A percentile compares a stretch with the other conserved stretches of the same genome.
Evolutionary conservation across 192 early-diverging fungal species (phyloP).

Genomic region (Coemansia sp.): DNA sequence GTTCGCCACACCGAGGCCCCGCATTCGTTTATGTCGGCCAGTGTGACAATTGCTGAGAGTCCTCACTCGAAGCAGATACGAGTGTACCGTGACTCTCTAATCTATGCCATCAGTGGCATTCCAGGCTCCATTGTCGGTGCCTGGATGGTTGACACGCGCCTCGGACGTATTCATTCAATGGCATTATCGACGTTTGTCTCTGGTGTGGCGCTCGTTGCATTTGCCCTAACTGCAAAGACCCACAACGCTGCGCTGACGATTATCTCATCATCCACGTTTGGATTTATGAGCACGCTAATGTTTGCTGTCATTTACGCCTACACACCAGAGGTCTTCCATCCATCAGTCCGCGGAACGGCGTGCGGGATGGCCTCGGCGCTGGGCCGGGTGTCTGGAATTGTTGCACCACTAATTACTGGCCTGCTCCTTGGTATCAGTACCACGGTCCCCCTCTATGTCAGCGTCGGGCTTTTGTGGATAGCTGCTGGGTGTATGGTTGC

Average conservation of each 20-base stretch:
- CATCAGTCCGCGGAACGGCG: constrained; percentile 72
- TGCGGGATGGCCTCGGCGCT: constrained; percentile 74
- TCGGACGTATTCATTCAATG: constrained; percentile 81
- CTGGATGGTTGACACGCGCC: constrained; percentile 65
- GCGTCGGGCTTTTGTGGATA: constrained; percentile 55
- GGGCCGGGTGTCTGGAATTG: constrained; percentile 69
- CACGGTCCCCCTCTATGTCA: constrained; percentile 64
- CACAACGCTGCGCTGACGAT: constrained; percentile 54
- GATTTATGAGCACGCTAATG: constrained; percentile 66
- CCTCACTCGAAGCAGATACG: constrained; percentile 40
- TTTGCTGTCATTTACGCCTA: constrained; percentile 87
- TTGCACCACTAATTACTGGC: constrained; percentile 73
- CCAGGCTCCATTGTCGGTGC: constrained; percentile 74
- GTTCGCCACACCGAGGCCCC: constrained; percentile 15
- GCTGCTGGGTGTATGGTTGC: constrained; percentile 63
- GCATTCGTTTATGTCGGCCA: background rate
- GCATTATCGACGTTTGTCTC: constrained; percentile 70
- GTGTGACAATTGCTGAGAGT: background rate
- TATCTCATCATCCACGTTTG: constrained; percentile 59
- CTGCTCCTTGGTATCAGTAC: constrained; percentile 57
- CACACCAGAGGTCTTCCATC: constrained; percentile 84
- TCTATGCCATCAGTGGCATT: constrained; percentile 72
- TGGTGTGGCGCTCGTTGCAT: constrained; percentile 63
- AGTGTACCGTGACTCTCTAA: constrained; percentile 71
- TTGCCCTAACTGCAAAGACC: constrained; percentile 58